Evolutionary conservation across 805 yeast genomes (phyloP), one percentile per base, ranked within the genome.

Genomic region (Yamadazyma olivae): DNA sequence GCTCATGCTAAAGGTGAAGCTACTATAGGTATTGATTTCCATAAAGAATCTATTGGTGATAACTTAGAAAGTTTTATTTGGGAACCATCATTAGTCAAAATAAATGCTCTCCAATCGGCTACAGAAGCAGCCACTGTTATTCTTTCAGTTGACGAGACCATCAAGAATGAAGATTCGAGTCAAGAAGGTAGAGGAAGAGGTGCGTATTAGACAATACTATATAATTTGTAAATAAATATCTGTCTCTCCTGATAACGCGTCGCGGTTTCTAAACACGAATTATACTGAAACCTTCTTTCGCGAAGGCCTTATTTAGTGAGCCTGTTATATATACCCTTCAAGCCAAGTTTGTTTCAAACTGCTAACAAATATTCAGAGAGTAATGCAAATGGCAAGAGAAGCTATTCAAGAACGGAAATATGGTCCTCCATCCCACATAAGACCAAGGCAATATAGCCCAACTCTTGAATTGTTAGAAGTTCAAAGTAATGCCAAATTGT

Each of bases 1-100:
- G 83, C 87, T 14, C 99, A 93, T 54, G 93, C 95, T 36, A 85
- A 85, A 58, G 96, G 95, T 44, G 95, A 91, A 53, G 72, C 65
- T 30, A 87, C 96, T 93, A 81, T 71, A 45, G 99, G 99, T 48
- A 79, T 93, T 42, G 96, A 93, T 64, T 93, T 93, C 67, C 84
- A 79, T 41, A 77, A 77, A 42, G 98, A 88, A 57, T 59, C 72
- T 27, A 81, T 89, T 41, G 89, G 89, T 30, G 82, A 91, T 61
- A 93, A 90, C 57, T 78, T 89, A 70, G 80, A 76, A 35, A 77
- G 73, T 43, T 91, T 87, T 53, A 95, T 93, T 39, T 93, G 99
- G 99, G 99, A 93, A 63, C 99, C 99, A 3, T 82, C 96, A 28
- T 74, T 93, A 50, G 95, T 91, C 35, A 93, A 93, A 66, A 76